phyloP scores from a whole-genome alignment of 1,284 basidiomycete species.

The Ceratobasidium papillatum region DNA sequence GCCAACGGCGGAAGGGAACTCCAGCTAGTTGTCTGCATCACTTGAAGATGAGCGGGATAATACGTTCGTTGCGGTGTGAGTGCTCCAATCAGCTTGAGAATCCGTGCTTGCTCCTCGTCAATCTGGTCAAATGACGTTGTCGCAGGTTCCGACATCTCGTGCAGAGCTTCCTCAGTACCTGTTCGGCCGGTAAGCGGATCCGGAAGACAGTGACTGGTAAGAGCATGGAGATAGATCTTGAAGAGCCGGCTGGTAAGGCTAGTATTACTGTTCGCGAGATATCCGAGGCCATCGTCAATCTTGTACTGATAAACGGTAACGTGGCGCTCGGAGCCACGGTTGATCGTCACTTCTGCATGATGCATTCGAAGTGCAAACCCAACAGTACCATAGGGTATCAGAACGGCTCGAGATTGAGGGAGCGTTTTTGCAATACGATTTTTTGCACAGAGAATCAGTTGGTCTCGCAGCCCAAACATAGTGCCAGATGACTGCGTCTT shows the following conservation, averaged over 20 bases:
- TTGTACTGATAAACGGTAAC: constrained; percentile 51
- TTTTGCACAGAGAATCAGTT: constrained; percentile 43
- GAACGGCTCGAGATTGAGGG: constrained; percentile 48
- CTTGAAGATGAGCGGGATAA: constrained; percentile 54
- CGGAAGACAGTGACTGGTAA: no score
- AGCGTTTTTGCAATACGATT: neutral
- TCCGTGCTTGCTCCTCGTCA: constrained; percentile 47
- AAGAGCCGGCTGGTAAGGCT: no score
- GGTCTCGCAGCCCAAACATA: constrained; percentile 46
- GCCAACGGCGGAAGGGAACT: constrained; percentile 44
- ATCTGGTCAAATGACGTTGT: constrained; percentile 56
- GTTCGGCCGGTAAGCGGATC: no score
- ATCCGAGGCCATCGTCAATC: constrained; percentile 55
- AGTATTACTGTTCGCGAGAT: no score
- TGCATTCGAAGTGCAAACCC: constrained; percentile 18
- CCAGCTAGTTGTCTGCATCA: constrained; percentile 58
- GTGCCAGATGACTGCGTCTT: constrained; percentile 48
- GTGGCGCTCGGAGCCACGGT: neutral
- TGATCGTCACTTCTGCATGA: constrained; percentile 37
- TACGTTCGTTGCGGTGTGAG: constrained; percentile 54
- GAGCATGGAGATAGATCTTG: no score
- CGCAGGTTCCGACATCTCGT: constrained; percentile 53
- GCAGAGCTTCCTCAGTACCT: no score
- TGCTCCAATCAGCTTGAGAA: constrained; percentile 52
- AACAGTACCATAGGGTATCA: constrained; percentile 53